Evolutionary conservation across 129 eudicot genomes (phyloP).

Genomic region (Lactuca saligna): DNA sequence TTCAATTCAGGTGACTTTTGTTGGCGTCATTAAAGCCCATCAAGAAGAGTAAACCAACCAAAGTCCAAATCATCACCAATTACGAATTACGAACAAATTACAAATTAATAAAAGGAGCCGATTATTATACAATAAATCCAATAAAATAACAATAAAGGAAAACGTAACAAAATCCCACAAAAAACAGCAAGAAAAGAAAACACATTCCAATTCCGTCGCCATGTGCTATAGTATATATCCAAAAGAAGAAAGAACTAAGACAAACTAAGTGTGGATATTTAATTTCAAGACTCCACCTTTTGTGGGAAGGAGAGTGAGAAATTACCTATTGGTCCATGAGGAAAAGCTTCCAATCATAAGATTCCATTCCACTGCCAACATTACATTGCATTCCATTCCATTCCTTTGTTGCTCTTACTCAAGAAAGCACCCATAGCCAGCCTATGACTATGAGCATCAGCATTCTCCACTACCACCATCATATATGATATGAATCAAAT

Average conservation of each 20-base stretch:
- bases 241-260: background rate
- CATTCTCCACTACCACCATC: background rate
- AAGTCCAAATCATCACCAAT: too few species aligned
- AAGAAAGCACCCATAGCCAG: slow-evolving; percentile 37
- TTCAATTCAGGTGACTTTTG: background rate
- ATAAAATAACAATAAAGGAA: too few species aligned
- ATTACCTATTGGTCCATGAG: slow-evolving; percentile 16
- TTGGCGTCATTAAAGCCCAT: background rate
- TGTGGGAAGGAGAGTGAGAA: slow-evolving; percentile 6
- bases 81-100: background rate
- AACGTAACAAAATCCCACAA: background rate
- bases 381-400: slow-evolving; percentile 18
- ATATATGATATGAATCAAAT: slow-evolving; percentile 14
- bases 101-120: background rate
- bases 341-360: slow-evolving; percentile 24
- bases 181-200: background rate
- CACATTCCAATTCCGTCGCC: background rate
- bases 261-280: background rate
- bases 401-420: slow-evolving; percentile 36
- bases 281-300: slow-evolving; percentile 8
- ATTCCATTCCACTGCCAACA: slow-evolving; percentile 24
- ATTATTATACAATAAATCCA: background rate
- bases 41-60: background rate
- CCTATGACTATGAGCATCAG: slow-evolving; percentile 23
- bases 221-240: too few species aligned